Base-by-base conservation (phyloP, 352 stramenopile genomes). In the Globisporangium mamillatum region DNA sequence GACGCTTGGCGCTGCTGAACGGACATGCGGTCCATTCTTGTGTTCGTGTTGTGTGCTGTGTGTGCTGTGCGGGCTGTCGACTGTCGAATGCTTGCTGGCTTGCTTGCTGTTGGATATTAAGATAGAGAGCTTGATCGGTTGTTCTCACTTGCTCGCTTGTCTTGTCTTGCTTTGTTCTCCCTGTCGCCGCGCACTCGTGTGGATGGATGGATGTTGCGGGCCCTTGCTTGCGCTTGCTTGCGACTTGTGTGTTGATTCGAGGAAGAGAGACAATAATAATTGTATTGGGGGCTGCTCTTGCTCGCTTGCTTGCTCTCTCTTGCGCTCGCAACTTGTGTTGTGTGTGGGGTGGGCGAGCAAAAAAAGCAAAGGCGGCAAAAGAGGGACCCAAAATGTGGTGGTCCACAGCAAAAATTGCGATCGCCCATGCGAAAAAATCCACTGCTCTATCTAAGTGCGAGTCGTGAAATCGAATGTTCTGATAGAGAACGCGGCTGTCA, bases 71-170 rank as follows among this genome's bases (percentile, higher is more conserved):
- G 10, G 25, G 12, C 41, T 59, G 53, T 36, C 27, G 25, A 27
- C 38, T 59, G 53, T 59, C 9, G 25, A 22, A 52, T 50, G 32
- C 56, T 48, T 12, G 52, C 24, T 57, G 4, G 18, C 54, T 60
- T 38, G 16, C 7, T 59, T 34, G 53, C n/a, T 57, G 52, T 10
- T 60, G 54, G 54, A 60, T 44, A 52, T 52, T 52, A 52, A 52
- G 44, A 52, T 22, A 50, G 41, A 50, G 41, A 52, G 44, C 18
- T n/a, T 20, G 18, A 22, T 22, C 7, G 4, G 44, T 32, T 8
- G 44, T 22, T 50, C 44, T 10, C 44, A 10, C 44, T 22, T 9
- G 18, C 44, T 52, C 9, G 2, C 16, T 60, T 60, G 25, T 60
- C 9, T 60, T 60, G 54, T 34, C 54, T 60, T 60, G 54, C 34